These are phyloP conservation scores for Phytopythium cucurbitacearum DNA, from an alignment of 352 stramenopile species.

Conservation along the genomic window DNA sequence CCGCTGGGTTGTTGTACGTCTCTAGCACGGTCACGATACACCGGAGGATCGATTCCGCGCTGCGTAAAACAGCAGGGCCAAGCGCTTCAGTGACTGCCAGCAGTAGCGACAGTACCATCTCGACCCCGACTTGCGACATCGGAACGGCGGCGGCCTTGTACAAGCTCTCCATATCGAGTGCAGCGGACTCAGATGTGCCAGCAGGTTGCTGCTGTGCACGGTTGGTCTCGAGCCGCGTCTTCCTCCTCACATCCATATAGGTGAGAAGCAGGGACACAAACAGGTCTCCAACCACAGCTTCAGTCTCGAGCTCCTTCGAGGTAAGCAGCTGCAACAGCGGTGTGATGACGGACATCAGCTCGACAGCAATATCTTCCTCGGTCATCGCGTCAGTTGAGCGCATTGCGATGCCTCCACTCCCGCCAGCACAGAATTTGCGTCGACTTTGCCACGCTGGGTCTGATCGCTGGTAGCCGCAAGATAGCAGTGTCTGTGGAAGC, in stretches of 20 bases:
- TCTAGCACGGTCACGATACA: slow-evolving; percentile 69
- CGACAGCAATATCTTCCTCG: slow-evolving; percentile 12
- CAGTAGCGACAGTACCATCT: slow-evolving; percentile 61
- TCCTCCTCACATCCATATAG: slow-evolving; percentile 56
- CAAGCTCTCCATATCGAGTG: slow-evolving; percentile 2
- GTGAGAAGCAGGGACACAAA: slow-evolving; percentile 73
- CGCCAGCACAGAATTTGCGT: slow-evolving; percentile 59
- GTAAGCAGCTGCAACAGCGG: slow-evolving; percentile 52
- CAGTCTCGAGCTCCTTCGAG: slow-evolving; percentile 58
- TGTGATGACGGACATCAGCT: slow-evolving; percentile 34
- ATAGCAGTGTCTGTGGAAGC: slow-evolving; percentile 20
- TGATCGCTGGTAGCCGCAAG: slow-evolving; percentile 23
- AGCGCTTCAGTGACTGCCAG: slow-evolving; percentile 70
- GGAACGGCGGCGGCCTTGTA: slow-evolving; percentile 35
- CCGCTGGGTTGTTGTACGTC: slow-evolving; percentile 38
- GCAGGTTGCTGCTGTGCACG: background rate
- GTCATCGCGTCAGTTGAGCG: slow-evolving; percentile 8
- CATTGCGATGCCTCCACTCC: slow-evolving; percentile 52
- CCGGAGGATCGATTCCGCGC: slow-evolving; percentile 52
- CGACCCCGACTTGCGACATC: slow-evolving; percentile 26
- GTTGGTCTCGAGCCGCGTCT: background rate
- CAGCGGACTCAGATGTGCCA: background rate
- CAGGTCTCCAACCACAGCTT: slow-evolving; percentile 63
- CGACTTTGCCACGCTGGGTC: slow-evolving; percentile 24
- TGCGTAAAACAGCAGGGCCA: slow-evolving; percentile 68